These are phyloP conservation scores for Colletotrichum tropicicola DNA, from an alignment of 2,329 filamentous ascomycete genomes.

Conservation along the genomic window DNA sequence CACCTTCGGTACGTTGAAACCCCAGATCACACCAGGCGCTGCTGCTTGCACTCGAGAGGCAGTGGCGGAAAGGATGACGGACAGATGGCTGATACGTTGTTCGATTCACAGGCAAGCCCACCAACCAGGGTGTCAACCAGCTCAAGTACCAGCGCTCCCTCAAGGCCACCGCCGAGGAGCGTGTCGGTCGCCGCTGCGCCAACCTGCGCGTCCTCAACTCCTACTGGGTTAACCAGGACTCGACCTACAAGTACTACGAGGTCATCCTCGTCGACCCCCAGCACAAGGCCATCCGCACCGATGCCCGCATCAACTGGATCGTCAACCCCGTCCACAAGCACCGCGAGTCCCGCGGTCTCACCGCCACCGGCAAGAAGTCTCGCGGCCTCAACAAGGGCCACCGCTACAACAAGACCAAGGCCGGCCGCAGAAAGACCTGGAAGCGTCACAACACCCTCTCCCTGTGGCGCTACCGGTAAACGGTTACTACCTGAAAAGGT, in stretches of 20 bases:
- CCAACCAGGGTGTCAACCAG: slow-evolving; percentile 99
- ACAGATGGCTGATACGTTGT: slow-evolving; percentile 32
- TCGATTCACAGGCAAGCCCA: slow-evolving; percentile 85
- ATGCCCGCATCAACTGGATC: slow-evolving; percentile 99
- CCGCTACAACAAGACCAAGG: slow-evolving; percentile 97
- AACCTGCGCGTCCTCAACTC: slow-evolving; percentile 99
- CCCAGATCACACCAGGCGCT: too few species aligned
- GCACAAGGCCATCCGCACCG: slow-evolving; percentile 99
- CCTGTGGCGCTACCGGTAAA: slow-evolving; percentile 96
- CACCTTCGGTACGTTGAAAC: slow-evolving; percentile 93
- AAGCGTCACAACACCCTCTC: slow-evolving; percentile 99
- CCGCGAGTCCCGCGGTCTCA: slow-evolving; percentile 97
- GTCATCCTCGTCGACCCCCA: slow-evolving; percentile 99
- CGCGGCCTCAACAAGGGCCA: slow-evolving; percentile 99
- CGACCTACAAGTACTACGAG: slow-evolving; percentile 99
- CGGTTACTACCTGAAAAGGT: slow-evolving; percentile 20
- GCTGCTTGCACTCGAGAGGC: background rate
- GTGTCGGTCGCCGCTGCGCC: slow-evolving; percentile 98
- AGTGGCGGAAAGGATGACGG: background rate
- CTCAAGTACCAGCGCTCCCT: slow-evolving; percentile 99
- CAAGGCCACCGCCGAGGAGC: slow-evolving; percentile 97
- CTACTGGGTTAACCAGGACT: slow-evolving; percentile 99
- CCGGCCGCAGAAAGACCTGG: slow-evolving; percentile 99
- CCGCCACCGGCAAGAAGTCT: slow-evolving; percentile 98
- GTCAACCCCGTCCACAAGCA: slow-evolving; percentile 99